These are phyloP conservation scores for Neurospora sp. DNA, from an alignment of 495 filamentous ascomycete species.

Conservation along the genomic window DNA sequence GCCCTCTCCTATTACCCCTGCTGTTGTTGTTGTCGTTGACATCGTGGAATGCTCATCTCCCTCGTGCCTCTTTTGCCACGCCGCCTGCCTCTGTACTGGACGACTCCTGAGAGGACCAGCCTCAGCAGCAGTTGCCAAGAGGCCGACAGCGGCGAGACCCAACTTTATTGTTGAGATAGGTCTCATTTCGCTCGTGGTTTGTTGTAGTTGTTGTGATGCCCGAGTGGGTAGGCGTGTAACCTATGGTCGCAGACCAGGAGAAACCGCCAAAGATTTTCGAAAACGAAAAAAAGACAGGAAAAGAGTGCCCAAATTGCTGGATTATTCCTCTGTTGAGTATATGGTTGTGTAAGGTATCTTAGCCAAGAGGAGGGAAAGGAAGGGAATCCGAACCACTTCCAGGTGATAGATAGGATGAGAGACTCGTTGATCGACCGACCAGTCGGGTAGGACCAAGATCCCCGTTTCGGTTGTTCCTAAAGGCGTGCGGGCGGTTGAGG, in stretches of 20 bases:
- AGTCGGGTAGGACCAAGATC: background rate
- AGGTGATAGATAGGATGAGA: background rate
- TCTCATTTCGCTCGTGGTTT: background rate
- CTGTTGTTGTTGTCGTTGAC: background rate
- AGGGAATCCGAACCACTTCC: background rate
- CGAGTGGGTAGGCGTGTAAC: background rate
- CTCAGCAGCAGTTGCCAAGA: background rate
- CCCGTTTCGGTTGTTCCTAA: background rate
- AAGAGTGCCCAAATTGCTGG: background rate
- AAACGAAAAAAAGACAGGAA: background rate
- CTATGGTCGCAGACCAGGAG: background rate
- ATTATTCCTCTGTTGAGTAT: background rate
- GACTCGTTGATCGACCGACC: background rate
- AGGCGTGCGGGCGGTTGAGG: background rate
- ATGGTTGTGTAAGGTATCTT: background rate
- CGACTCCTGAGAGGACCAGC: background rate
- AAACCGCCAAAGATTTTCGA: background rate
- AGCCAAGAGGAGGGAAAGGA: background rate
- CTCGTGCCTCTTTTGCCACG: background rate
- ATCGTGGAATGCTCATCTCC: background rate
- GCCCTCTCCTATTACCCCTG: background rate
- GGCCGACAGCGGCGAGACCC: background rate
- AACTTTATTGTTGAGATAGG: background rate
- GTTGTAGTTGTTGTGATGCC: background rate
- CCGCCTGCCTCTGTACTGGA: background rate